Percentiles rank a stretch among this genome's conserved stretches.
phyloP scores from a whole-genome alignment of 257 asterid genomes.

The Lycium barbarum region DNA sequence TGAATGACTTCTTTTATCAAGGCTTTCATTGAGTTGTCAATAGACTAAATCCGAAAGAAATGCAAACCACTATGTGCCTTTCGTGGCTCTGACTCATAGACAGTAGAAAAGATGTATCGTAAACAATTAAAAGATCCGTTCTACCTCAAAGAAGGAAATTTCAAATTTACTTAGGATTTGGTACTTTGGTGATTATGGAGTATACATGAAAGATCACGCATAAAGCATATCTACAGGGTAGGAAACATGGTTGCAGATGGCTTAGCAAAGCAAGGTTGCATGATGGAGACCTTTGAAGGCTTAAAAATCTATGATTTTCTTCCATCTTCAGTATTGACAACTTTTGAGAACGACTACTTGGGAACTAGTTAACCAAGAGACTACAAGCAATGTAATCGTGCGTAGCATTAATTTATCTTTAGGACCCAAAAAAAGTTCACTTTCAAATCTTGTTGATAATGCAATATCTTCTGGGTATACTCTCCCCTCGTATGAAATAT shows the following conservation, averaged over 20 bases:
- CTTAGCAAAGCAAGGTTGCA: not conserved
- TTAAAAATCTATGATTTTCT: not conserved
- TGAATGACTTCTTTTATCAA: not conserved
- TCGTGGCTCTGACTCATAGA: not conserved
- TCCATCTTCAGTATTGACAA: not conserved
- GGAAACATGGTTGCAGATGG: not conserved
- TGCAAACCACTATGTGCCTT: not conserved
- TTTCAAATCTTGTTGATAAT: not conserved
- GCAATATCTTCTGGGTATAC: not conserved
- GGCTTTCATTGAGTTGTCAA: constrained; percentile 1
- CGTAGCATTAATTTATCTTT: not conserved
- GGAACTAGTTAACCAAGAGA: not conserved
- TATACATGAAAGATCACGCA: not conserved
- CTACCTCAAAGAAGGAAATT: not conserved
- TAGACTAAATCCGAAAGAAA: not conserved
- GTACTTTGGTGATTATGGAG: not conserved
- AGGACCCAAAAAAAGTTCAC: not conserved
- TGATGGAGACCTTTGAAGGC: not conserved
- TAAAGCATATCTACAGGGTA: not conserved
- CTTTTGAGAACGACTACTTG: not conserved
- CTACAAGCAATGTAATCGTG: not conserved
- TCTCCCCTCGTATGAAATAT: not conserved
- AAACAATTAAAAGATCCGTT: not conserved
- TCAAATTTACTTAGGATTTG: no score
- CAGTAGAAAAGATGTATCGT: not conserved